Evolutionary conservation across 345 rosid species (phyloP).

Genomic region (Hevea brasiliensis): DNA sequence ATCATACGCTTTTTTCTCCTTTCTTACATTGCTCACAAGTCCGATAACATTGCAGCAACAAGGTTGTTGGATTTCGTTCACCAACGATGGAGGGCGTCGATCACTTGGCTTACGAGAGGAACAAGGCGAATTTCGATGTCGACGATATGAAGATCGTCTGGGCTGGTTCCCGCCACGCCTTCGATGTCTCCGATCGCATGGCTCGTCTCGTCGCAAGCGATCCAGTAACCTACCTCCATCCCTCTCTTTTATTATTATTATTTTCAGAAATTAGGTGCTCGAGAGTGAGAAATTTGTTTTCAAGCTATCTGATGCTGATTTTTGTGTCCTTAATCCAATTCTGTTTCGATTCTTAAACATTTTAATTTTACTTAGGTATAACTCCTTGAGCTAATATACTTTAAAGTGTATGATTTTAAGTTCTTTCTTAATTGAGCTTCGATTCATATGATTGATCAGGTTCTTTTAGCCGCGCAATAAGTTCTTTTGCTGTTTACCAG

Average conservation of each 20-base stretch:
- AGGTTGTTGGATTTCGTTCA: background rate
- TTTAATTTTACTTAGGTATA: no score
- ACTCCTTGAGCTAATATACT: no score
- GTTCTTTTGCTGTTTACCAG: no score
- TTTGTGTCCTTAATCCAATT: background rate
- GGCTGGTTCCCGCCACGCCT: constrained; percentile 87
- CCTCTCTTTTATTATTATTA: background rate
- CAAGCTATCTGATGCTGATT: background rate
- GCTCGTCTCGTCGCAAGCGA: constrained; percentile 90
- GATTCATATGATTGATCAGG: no score
- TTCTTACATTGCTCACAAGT: background rate
- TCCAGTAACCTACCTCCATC: constrained; percentile 51
- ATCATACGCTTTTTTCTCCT: no score
- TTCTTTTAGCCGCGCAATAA: no score
- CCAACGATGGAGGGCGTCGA: constrained; percentile 55
- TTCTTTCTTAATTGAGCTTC: no score
- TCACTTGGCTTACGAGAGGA: constrained; percentile 70
- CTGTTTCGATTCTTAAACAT: background rate
- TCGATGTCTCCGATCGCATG: constrained; percentile 78
- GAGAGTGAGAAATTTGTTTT: background rate
- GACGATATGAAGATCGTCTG: constrained; percentile 92
- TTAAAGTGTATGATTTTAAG: no score
- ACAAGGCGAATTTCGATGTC: constrained; percentile 74
- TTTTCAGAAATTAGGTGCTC: background rate
- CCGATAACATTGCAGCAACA: no score